Conservation (phyloP, 2,329 filamentous ascomycete genomes). For the Fusarium aywerte region DNA sequence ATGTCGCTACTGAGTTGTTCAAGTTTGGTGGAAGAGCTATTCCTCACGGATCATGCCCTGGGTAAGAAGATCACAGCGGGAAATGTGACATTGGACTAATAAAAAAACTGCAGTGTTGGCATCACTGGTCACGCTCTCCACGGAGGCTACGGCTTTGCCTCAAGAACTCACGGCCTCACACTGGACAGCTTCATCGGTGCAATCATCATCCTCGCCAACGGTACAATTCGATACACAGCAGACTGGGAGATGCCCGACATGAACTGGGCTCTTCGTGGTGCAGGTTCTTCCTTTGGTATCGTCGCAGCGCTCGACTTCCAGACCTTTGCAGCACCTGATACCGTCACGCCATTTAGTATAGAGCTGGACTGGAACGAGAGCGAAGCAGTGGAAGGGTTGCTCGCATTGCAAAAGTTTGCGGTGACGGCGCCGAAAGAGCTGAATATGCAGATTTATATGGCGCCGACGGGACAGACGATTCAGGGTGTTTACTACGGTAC, state of each 20-base stretch:
- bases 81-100: constrained; percentile 10
- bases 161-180: constrained; percentile 45
- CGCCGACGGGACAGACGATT: constrained; percentile 33
- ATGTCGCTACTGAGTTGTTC: constrained; percentile 56
- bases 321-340: constrained; percentile 41
- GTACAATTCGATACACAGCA: constrained; percentile 40
- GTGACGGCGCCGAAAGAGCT: constrained; percentile 41
- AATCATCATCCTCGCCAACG: constrained; percentile 46
- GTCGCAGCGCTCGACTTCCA: constrained; percentile 47
- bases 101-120: constrained; percentile 42
- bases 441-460: constrained; percentile 47
- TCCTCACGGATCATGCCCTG: constrained; percentile 64
- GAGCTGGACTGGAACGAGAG: constrained; percentile 36
- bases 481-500: constrained; percentile 48
- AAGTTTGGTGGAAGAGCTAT: constrained; percentile 55
- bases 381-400: constrained; percentile 35
- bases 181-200: constrained; percentile 47
- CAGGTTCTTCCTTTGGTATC: constrained; percentile 49
- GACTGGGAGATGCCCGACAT: constrained; percentile 42
- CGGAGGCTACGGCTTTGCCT: constrained; percentile 49
- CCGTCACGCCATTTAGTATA: constrained; percentile 39
- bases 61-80: constrained; percentile 47
- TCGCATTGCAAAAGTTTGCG: constrained; percentile 44
- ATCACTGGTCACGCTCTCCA: constrained; percentile 46
- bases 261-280: constrained; percentile 48